Percentiles rank a stretch among this genome's conserved stretches.
Conservation (phyloP, 345 rosid species). For the Gossypium herbaceum region DNA sequence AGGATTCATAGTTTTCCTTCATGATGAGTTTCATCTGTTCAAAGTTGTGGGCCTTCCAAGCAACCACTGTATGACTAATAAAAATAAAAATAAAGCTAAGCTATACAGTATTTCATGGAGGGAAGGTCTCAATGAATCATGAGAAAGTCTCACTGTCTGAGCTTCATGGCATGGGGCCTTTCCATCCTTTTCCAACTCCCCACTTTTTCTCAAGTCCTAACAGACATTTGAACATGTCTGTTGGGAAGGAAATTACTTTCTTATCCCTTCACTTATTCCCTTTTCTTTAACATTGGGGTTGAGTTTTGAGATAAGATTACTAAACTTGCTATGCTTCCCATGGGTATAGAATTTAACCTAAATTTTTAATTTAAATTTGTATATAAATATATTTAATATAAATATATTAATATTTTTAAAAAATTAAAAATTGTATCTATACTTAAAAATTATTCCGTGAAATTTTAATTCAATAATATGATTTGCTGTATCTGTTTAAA, state of each 20-base stretch:
- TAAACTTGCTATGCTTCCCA: background rate
- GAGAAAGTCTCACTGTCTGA: background rate
- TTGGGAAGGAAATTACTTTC: slow-evolving; percentile 27
- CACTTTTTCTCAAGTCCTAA: slow-evolving; percentile 18
- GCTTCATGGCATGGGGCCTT: slow-evolving; percentile 30
- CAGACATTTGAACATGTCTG: slow-evolving; percentile 39
- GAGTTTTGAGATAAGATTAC: too few species aligned
- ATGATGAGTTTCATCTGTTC: slow-evolving; percentile 30
- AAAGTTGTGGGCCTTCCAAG: slow-evolving; percentile 33
- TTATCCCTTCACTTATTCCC: slow-evolving; percentile 18
- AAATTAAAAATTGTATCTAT: too few species aligned
- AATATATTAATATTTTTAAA: too few species aligned
- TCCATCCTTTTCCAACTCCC: slow-evolving; percentile 20
- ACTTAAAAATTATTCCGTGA: too few species aligned
- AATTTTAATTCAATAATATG: too few species aligned
- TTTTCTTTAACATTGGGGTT: too few species aligned
- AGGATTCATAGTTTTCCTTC: slow-evolving; percentile 18
- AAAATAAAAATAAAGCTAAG: background rate
- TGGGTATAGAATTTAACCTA: too few species aligned
- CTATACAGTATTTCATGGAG: slow-evolving; percentile 20
- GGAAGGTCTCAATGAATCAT: slow-evolving; percentile 21
- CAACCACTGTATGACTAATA: background rate
- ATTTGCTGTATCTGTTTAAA: too few species aligned
- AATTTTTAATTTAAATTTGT: background rate
- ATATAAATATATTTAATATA: background rate